Evolutionary conservation across 2,329 filamentous ascomycete species (phyloP), one percentile per base, ranked within the genome.

Genomic region (Phialophora chinensis): DNA sequence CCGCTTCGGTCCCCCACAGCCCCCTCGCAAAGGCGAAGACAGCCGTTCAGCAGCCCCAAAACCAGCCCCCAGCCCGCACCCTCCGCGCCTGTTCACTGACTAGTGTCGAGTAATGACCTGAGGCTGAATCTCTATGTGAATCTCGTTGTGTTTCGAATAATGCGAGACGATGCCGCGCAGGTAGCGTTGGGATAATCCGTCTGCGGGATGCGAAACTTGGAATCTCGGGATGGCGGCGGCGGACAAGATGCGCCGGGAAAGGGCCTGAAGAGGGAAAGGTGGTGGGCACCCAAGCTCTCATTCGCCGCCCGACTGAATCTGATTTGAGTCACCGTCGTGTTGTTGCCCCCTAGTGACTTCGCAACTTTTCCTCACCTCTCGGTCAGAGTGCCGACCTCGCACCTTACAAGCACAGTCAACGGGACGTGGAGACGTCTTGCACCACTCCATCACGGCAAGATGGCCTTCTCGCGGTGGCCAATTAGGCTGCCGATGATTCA

Each of bases 401-500:
- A 55, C 60, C 33, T 55, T 1, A 29, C 25, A 35, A 23, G 52
- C 14, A 23, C 1, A 27, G 23, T 54, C 52, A 31, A 17, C 55
- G 8, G 52, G 29, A 20, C 53, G 53, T 55, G 53, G 53, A 33
- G 53, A 33, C 53, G 14, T 52, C 25, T 25, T 20, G 38, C 50
- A 53, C 31, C 57, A 65, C 62, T 47, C 29, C 29, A 47, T 53
- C 53, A 25, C 62, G 42, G 31, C 35, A 42, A 38, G 14, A 27
- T 31, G n/a, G 54, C 63, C 59, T 29, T 47, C 53, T 20, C 31
- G 49, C 44, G 59, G 55, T 64, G 66, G 66, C 69, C 66, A 71
- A 71, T 69, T 62, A 66, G 64, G 60, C 69, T 67, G 63, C 27
- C 58, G 64, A 61, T 66, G 69, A 69, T 69, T 71, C 61, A 65